Evolutionary conservation across 495 filamentous ascomycete species (phyloP).

Genomic region (Darksidea phi): DNA sequence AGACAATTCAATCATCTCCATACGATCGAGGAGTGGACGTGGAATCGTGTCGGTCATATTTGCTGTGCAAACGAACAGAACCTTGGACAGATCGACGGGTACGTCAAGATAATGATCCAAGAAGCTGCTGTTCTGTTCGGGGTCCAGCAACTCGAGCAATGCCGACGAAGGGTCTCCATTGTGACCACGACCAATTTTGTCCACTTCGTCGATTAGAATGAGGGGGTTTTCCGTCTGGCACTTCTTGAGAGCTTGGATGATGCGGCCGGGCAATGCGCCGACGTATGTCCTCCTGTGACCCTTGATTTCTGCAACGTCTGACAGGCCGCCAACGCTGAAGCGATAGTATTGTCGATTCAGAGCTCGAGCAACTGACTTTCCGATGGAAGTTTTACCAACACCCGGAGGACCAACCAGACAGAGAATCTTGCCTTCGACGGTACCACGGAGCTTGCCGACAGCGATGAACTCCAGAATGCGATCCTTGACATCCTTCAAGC

Average conservation of each 20-base stretch:
- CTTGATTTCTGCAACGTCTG: slow-evolving; percentile 99
- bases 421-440: slow-evolving; percentile 97
- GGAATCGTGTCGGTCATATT: slow-evolving; percentile 99
- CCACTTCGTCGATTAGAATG: slow-evolving; percentile 94
- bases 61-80: slow-evolving; percentile 97
- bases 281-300: slow-evolving; percentile 96
- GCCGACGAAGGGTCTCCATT: slow-evolving; percentile 96
- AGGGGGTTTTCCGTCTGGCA: slow-evolving; percentile 98
- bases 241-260: slow-evolving; percentile 98
- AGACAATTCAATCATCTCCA: slow-evolving; percentile 96
- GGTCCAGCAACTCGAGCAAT: slow-evolving; percentile 89
- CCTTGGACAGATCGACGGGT: slow-evolving; percentile 94
- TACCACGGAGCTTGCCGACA: slow-evolving; percentile 93
- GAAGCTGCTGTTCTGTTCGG: slow-evolving; percentile 97
- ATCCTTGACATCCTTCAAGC: slow-evolving; percentile 97
- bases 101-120: slow-evolving; percentile 99
- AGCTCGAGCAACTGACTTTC: slow-evolving; percentile 94
- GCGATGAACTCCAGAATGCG: slow-evolving; percentile 98
- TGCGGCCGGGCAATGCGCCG: slow-evolving; percentile 89
- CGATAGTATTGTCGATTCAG: slow-evolving; percentile 95
- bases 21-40: slow-evolving; percentile 87
- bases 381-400: slow-evolving; percentile 98
- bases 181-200: slow-evolving; percentile 94
- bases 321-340: slow-evolving; percentile 94
- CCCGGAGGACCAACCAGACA: slow-evolving; percentile 96